phyloP scores from a whole-genome alignment of 306 rosid species.

The Lathyrus tuberosus region DNA sequence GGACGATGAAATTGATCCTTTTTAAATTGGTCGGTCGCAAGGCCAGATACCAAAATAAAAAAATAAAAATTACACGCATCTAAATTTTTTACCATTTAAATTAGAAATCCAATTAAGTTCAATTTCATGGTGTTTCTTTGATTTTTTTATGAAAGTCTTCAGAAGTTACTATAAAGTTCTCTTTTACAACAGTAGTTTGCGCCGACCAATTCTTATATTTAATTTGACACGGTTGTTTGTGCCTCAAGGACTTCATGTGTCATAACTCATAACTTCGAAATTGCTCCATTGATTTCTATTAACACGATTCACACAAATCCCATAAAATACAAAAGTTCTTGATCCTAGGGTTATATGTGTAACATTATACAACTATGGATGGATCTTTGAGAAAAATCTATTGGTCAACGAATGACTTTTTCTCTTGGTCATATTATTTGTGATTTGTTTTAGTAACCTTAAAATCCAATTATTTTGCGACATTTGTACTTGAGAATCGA shows the following conservation, averaged over 20 bases:
- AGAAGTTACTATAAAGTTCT: neutral
- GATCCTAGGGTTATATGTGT: conserved; percentile 19
- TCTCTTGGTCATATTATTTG: neutral
- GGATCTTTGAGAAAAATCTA: conserved; percentile 22
- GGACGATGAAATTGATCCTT: no score
- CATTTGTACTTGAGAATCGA: conserved; percentile 21
- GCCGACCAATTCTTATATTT: conserved; percentile 13
- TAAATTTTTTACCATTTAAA: no score
- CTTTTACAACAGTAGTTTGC: neutral
- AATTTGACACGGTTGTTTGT: conserved; percentile 35
- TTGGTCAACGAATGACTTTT: neutral
- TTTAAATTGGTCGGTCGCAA: no score
- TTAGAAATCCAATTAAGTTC: neutral
- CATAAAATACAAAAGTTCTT: conserved; percentile 15
- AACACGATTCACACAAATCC: neutral
- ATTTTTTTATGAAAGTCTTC: neutral
- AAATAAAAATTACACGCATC: no score
- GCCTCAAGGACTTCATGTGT: conserved; percentile 24
- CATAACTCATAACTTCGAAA: conserved; percentile 24
- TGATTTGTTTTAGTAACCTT: conserved; percentile 18
- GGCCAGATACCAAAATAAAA: no score
- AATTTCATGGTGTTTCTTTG: neutral
- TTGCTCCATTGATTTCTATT: conserved; percentile 28
- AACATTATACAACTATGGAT: conserved; percentile 11
- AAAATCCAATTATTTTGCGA: conserved; percentile 23